Conservation (phyloP, 768 basidiomycete genomes). For the Kwoniella europaea region DNA sequence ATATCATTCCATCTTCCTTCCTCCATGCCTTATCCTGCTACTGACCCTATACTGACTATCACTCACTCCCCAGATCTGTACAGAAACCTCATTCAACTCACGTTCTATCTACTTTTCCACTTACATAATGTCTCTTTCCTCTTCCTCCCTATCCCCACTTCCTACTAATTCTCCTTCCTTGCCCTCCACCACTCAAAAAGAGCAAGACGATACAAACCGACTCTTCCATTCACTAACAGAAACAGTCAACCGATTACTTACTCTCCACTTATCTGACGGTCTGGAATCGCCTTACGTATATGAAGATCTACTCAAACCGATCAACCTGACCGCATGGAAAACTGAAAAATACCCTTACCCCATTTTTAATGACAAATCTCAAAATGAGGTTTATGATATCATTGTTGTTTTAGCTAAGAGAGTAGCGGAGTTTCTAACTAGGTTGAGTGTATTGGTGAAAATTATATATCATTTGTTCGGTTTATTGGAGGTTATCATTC, state of each 20-base stretch:
- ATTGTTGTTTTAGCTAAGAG: not conserved
- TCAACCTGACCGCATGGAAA: not conserved
- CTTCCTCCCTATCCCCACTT: not conserved
- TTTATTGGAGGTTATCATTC: not conserved
- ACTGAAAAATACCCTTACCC: not conserved
- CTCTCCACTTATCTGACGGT: not conserved
- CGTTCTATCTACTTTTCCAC: not conserved
- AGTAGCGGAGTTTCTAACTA: not conserved
- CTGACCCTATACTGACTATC: too few relatives aligned
- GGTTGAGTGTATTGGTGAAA: not conserved
- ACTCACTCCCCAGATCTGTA: too few relatives aligned
- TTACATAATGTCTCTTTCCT: not conserved
- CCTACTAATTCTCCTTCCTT: not conserved
- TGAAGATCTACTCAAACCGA: constrained; percentile 6
- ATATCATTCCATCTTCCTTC: too few relatives aligned
- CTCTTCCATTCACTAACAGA: not conserved
- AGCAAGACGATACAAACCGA: not conserved
- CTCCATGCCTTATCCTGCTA: too few relatives aligned
- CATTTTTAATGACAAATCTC: not conserved
- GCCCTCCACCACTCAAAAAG: not conserved
- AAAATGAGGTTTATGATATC: constrained; percentile 3
- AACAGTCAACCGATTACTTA: not conserved
- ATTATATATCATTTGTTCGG: not conserved
- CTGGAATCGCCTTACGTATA: constrained; percentile 1
- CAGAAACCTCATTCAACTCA: too few relatives aligned